Evolutionary conservation across 306 rosid species (phyloP), one percentile per base, ranked within the genome.

Genomic region (Medicago arabica): DNA sequence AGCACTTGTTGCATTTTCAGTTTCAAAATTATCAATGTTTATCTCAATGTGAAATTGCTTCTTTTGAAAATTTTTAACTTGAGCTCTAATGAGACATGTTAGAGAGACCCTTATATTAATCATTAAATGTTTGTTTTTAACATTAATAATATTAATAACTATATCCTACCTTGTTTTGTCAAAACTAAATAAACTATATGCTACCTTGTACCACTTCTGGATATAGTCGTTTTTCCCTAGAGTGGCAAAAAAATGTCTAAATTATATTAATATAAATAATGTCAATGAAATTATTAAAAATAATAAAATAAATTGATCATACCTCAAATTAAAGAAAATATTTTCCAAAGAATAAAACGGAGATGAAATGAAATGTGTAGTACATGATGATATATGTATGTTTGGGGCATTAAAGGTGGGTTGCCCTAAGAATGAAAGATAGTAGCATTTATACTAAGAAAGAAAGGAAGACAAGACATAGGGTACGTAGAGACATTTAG

Each of bases 401-500:
- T 17, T 72, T 81, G 68, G 34, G 71, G 81, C 85, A 79, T 75
- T 75, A 83, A 81, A 78, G 87, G 9, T 21, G 58, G 86, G 47
- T 70, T 83, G 79, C 78, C 79, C 86, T 82, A 79, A 80, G 72
- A 72, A 74, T 72, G 83, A 75, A 81, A 81, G 79, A 47, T 16
- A 74, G 49, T 23, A 71, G 49, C 82, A 78, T 72, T 84, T 79
- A 85, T 71, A 75, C 76, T 79, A 71, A 58, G 78, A 80, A 83
- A 72, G 84, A 74, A 78, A 78, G 28, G 72, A 81, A 71, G 87
- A 83, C 78, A 75, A 78, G 72, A 74, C 70, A 66, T 74, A 70
- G 83, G 77, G 82, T 75, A 78, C 80, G 82, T 82, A 77, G 83
- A 77, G 77, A 85, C 44, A 58, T 40, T 55, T 85, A 61, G 83